A percentile compares a stretch with the other conserved stretches of the same genome.
These are phyloP conservation scores for Heliamphora exappendiculata DNA, from an alignment of 148 eudicot species.

Conservation along the genomic window DNA sequence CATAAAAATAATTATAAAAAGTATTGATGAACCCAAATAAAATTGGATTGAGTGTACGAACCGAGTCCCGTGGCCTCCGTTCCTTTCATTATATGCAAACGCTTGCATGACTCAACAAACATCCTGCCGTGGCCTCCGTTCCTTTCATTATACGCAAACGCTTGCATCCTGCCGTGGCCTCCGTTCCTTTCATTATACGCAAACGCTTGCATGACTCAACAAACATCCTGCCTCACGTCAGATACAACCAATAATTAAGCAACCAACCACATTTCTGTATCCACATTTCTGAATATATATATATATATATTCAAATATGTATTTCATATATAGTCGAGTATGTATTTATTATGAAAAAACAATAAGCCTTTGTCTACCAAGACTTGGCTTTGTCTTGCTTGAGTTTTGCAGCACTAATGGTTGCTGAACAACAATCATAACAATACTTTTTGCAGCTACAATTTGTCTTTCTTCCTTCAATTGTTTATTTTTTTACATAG, in stretches of 20 bases:
- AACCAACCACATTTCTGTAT: too few species aligned
- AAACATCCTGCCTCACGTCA: constrained; percentile 40
- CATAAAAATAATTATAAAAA: neutral
- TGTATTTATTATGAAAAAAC: neutral
- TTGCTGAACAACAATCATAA: neutral
- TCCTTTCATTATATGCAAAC: constrained; percentile 58
- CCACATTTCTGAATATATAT: too few species aligned
- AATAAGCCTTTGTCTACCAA: constrained; percentile 3
- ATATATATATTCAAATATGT: neutral
- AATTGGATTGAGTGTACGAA: constrained; percentile 14
- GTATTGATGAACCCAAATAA: neutral
- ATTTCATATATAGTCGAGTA: too few species aligned
- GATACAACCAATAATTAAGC: too few species aligned
- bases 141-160: constrained; percentile 62
- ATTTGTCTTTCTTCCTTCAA: neutral
- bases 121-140: constrained; percentile 52
- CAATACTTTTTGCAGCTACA: neutral
- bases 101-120: constrained; percentile 59
- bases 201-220: constrained; percentile 55
- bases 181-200: constrained; percentile 58
- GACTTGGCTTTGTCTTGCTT: constrained; percentile 6
- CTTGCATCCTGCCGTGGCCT: constrained; percentile 64
- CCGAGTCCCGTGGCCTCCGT: constrained; percentile 62
- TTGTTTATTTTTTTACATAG: neutral
- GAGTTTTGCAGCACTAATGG: neutral